These are phyloP conservation scores for Moringa oleifera DNA, from an alignment of 345 rosid genomes.

Conservation along the genomic window DNA sequence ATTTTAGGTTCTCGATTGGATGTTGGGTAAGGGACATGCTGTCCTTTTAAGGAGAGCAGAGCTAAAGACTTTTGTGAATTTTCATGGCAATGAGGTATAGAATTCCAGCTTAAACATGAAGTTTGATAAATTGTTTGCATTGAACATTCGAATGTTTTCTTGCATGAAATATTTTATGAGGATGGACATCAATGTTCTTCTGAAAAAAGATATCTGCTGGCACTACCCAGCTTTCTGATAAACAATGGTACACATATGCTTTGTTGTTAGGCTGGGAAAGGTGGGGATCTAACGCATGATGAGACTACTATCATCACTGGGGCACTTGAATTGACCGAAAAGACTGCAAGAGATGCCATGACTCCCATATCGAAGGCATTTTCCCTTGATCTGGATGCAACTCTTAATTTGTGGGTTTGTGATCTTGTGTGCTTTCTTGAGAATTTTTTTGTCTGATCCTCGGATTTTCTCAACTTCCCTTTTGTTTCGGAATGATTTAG, in stretches of 20 bases:
- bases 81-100: slow-evolving; percentile 87
- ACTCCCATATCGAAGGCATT: slow-evolving; percentile 89
- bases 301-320: slow-evolving; percentile 96
- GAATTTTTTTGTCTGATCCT: slow-evolving; percentile 9
- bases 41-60: slow-evolving; percentile 90
- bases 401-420: slow-evolving; percentile 83
- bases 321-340: slow-evolving; percentile 91
- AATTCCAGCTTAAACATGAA: slow-evolving; percentile 2
- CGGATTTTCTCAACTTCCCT: slow-evolving; percentile 10
- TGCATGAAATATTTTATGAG: not conserved
- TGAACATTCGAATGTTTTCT: not conserved
- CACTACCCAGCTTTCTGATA: slow-evolving; percentile 8
- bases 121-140: slow-evolving; percentile 3
- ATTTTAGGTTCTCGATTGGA: slow-evolving; percentile 83
- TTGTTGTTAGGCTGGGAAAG: slow-evolving; percentile 80
- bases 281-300: slow-evolving; percentile 85
- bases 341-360: slow-evolving; percentile 94
- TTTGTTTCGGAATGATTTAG: slow-evolving; percentile 32
- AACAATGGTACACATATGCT: slow-evolving; percentile 5
- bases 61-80: slow-evolving; percentile 80
- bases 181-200: slow-evolving; percentile 11
- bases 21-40: slow-evolving; percentile 95
- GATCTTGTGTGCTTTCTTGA: slow-evolving; percentile 21
- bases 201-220: not conserved
- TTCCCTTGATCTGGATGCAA: slow-evolving; percentile 95